Conservation (phyloP, 805 yeast species). For the Saccharomycopsis capsularis region DNA sequence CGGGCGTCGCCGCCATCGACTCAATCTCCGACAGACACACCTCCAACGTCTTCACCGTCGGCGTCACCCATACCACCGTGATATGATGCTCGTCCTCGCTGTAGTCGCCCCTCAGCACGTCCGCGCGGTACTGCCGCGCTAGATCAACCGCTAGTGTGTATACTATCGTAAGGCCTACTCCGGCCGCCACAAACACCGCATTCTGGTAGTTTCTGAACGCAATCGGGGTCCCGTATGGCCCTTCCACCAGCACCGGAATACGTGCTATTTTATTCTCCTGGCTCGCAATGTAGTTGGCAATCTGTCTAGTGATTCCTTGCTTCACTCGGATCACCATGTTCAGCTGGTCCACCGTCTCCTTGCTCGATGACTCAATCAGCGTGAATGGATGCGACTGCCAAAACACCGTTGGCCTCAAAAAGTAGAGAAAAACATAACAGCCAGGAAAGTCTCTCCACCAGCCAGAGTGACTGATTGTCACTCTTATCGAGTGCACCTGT, state of each 20-base stretch:
- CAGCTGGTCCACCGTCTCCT: constrained; percentile 30
- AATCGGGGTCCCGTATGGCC: constrained; percentile 59
- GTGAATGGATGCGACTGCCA: constrained; percentile 59
- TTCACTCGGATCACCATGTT: constrained; percentile 40
- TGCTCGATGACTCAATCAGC: constrained; percentile 32
- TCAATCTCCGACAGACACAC: constrained; percentile 15
- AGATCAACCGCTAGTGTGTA: constrained; percentile 40
- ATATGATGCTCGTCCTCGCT: constrained; percentile 7
- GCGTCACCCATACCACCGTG: constrained; percentile 16
- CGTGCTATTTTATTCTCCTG: constrained; percentile 25
- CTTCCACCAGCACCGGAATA: constrained; percentile 45
- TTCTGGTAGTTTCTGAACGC: constrained; percentile 45
- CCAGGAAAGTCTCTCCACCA: constrained; percentile 39
- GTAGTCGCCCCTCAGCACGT: constrained; percentile 1
- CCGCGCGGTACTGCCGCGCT: constrained; percentile 18
- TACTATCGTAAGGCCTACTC: constrained; percentile 65
- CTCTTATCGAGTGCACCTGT: constrained; percentile 34
- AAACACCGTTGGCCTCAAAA: constrained; percentile 39
- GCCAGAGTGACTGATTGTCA: constrained; percentile 39
- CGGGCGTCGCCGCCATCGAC: background rate
- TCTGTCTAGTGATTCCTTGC: constrained; percentile 38
- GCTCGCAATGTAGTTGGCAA: constrained; percentile 28
- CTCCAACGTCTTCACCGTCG: constrained; percentile 16
- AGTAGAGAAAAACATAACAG: constrained; percentile 39
- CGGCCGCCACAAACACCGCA: constrained; percentile 61